Percentiles rank a stretch among this genome's conserved stretches.
These are phyloP conservation scores for Zoysia pacifica DNA, from an alignment of 176 grass and related monocot species.

Conservation along the genomic window DNA sequence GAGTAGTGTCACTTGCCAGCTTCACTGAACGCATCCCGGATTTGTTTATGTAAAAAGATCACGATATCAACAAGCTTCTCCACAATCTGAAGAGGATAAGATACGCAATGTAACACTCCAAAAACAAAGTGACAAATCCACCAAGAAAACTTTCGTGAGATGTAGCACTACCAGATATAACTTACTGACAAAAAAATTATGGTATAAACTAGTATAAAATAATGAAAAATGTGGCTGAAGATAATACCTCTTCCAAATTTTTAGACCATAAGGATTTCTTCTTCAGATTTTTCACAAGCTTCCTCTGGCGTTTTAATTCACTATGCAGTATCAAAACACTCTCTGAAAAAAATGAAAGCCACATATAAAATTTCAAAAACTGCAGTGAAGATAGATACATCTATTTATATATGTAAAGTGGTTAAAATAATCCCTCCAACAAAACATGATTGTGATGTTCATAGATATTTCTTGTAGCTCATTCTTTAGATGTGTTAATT, in stretches of 20 bases:
- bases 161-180: background rate
- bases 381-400: background rate
- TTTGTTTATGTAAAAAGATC: constrained; percentile 73
- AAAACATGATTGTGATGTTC: background rate
- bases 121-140: background rate
- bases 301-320: constrained; percentile 91
- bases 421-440: background rate
- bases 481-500: background rate
- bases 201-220: constrained; percentile 11
- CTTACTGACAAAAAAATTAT: background rate
- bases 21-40: constrained; percentile 61
- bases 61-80: constrained; percentile 96
- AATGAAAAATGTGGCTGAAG: constrained; percentile 12
- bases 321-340: constrained; percentile 84
- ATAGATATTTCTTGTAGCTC: background rate
- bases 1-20: constrained; percentile 37
- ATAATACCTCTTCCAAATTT: constrained; percentile 83
- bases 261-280: constrained; percentile 96
- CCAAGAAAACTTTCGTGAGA: background rate
- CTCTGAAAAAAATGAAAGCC: constrained; percentile 44
- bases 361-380: background rate
- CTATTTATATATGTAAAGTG: constrained; percentile 17
- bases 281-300: constrained; percentile 88
- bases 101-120: constrained; percentile 25
- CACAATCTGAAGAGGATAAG: constrained; percentile 62